A percentile compares a stretch with the other conserved stretches of the same genome.
phyloP scores from a whole-genome alignment of 495 filamentous ascomycete species.

The Bacidia gigantensis region DNA sequence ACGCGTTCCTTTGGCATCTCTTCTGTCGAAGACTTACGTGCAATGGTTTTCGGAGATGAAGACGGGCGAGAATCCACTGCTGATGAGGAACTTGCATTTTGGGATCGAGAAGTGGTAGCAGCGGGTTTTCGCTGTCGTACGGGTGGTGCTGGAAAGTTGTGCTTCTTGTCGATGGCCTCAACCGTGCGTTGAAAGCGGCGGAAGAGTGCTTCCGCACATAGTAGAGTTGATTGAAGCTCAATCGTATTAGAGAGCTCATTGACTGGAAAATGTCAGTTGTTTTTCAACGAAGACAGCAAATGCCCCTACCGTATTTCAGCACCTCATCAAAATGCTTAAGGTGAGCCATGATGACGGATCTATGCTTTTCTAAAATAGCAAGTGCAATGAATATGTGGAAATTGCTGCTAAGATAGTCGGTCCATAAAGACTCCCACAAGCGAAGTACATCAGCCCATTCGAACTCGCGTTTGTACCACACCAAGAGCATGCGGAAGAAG shows the following conservation, averaged over 20 bases:
- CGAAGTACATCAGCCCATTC: slow-evolving; percentile 72
- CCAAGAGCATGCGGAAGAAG: slow-evolving; percentile 96
- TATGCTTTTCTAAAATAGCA: slow-evolving; percentile 90
- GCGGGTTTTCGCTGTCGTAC: slow-evolving; percentile 37
- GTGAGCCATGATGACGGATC: slow-evolving; percentile 88
- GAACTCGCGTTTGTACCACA: slow-evolving; percentile 98
- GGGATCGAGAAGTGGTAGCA: slow-evolving; percentile 17
- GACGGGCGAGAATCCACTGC: slow-evolving; percentile 5
- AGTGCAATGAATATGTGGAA: slow-evolving; percentile 93
- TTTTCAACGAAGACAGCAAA: not conserved
- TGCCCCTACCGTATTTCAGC: slow-evolving; percentile 71
- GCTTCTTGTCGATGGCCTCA: slow-evolving; percentile 75
- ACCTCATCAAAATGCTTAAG: slow-evolving; percentile 93
- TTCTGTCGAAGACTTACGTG: not conserved
- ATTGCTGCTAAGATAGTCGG: slow-evolving; percentile 71
- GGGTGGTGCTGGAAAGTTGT: slow-evolving; percentile 58
- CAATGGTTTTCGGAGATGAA: not conserved
- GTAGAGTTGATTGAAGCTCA: slow-evolving; percentile 68
- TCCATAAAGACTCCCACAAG: slow-evolving; percentile 91
- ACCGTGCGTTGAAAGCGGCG: slow-evolving; percentile 73
- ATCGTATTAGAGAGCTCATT: slow-evolving; percentile 92
- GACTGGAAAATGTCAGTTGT: slow-evolving; percentile 36
- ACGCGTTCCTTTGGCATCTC: slow-evolving; percentile 40
- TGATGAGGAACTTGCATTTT: slow-evolving; percentile 13
- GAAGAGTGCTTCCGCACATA: slow-evolving; percentile 80